A percentile compares a stretch with the other conserved stretches of the same genome.
phyloP scores from a whole-genome alignment of 129 eudicot species.

The Solidago caesia region DNA sequence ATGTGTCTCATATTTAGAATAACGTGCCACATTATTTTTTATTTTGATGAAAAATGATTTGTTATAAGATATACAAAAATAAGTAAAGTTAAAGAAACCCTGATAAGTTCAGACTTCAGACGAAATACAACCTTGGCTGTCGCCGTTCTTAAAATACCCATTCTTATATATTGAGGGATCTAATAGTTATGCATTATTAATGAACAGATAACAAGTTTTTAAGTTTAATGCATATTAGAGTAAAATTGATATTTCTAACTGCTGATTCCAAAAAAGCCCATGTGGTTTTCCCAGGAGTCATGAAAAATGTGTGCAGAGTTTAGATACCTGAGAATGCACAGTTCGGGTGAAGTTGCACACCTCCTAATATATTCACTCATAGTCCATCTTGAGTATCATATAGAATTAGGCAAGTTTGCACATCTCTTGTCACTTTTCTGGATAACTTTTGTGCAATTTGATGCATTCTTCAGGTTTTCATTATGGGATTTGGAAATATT shows the following conservation, averaged over 20 bases:
- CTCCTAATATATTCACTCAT: too few species aligned
- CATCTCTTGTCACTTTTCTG: too few species aligned
- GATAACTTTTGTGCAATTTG: background rate
- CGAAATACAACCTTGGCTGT: background rate
- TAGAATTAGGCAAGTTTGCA: too few species aligned
- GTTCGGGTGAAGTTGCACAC: too few species aligned
- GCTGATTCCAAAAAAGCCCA: background rate
- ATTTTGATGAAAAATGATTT: background rate
- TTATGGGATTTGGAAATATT: slow-evolving; percentile 89
- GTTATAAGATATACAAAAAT: slow-evolving; percentile 1
- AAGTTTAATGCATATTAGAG: too few species aligned
- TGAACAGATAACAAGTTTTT: background rate
- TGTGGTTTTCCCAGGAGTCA: too few species aligned
- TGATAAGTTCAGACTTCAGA: background rate
- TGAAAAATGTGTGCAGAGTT: too few species aligned
- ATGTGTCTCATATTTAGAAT: background rate
- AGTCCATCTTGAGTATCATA: too few species aligned
- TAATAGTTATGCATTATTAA: background rate
- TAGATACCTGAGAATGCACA: too few species aligned
- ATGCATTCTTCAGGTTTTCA: slow-evolving; percentile 58
- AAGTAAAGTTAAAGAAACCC: background rate
- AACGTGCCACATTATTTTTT: background rate
- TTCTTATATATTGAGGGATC: too few species aligned
- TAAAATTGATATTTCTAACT: too few species aligned
- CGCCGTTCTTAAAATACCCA: background rate